These are phyloP conservation scores for Medicago ruthenica DNA, from an alignment of 306 rosid genomes.

Conservation along the genomic window DNA sequence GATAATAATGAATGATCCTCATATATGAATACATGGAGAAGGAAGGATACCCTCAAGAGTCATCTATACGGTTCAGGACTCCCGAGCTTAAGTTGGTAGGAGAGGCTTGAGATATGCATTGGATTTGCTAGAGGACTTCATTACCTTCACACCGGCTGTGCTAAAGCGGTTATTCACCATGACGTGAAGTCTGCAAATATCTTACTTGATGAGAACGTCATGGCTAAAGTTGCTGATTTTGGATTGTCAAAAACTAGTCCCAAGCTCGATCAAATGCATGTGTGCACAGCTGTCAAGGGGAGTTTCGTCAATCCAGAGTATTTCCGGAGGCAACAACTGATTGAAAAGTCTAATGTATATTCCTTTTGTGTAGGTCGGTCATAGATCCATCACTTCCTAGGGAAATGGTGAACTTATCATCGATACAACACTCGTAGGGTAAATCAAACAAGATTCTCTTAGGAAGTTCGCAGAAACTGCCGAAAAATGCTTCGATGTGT, in stretches of 20 bases:
- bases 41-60: conserved; percentile 83
- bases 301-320: conserved; percentile 93
- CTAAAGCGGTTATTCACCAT: conserved; percentile 89
- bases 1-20: conserved; percentile 87
- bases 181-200: conserved; percentile 92
- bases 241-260: conserved; percentile 85
- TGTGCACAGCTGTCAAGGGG: conserved; percentile 87
- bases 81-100: conserved; percentile 81
- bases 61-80: conserved; percentile 76
- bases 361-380: conserved; percentile 90
- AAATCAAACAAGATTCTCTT: no score
- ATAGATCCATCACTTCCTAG: conserved; percentile 84
- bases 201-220: conserved; percentile 83
- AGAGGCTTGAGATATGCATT: conserved; percentile 84
- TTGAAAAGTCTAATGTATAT: conserved; percentile 88
- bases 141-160: conserved; percentile 91
- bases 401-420: conserved; percentile 90
- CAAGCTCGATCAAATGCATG: conserved; percentile 83
- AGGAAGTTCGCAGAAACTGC: no score
- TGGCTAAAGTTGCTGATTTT: conserved; percentile 94
- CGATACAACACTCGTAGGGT: no score
- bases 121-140: conserved; percentile 96
- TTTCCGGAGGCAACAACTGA: conserved; percentile 83
- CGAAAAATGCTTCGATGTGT: no score
- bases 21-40: conserved; percentile 91